Base-by-base conservation (phyloP, 2,329 filamentous ascomycete species). In the Raffaelea ambrosiae region DNA sequence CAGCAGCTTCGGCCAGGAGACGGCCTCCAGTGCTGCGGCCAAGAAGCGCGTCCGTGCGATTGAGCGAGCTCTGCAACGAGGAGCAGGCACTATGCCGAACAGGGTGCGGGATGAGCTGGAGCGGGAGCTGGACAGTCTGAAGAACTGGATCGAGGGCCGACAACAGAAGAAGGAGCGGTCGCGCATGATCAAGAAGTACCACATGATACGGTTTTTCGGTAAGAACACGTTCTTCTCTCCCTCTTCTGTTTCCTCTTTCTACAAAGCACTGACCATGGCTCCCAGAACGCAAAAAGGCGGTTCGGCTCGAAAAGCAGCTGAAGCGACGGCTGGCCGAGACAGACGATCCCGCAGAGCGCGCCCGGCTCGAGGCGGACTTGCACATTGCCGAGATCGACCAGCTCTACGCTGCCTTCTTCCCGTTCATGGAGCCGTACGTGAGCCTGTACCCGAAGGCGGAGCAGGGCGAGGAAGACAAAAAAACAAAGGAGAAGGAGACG, bases 191-290 rank as follows among this genome's bases (percentile, higher is more conserved):
- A 72, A 72, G 44, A 85, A 83, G 63, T 93, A 89, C 58, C 86
- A 91, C 62, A 90, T 88, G 77, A 79, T 91, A 44, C 73, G 87
- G 23, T 93, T 93, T 62, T 91, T 91, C 64, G 87, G 86, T 86
- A 70, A 45, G 74, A 16, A n/a, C 21, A 38, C 14, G 16, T 4
- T 43, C 23, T 43, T 29, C 26, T 35, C n/a, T n/a, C n/a, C n/a
- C n/a, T n/a, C n/a, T n/a, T n/a, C 22, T 11, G 29, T 29, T 18
- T 31, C 21, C 22, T 18, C 16, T 21, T 8, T 21, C n/a, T n/a
- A n/a, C n/a, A n/a, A n/a, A n/a, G n/a, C n/a, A n/a, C n/a, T n/a
- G n/a, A n/a, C n/a, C n/a, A n/a, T n/a, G n/a, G n/a, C n/a, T n/a
- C n/a, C 16, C 52, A 86, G 83, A 88, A 56, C 76, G 84, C 43